Evolutionary conservation across 306 rosid genomes (phyloP).

Genomic region (Betula pendula): DNA sequence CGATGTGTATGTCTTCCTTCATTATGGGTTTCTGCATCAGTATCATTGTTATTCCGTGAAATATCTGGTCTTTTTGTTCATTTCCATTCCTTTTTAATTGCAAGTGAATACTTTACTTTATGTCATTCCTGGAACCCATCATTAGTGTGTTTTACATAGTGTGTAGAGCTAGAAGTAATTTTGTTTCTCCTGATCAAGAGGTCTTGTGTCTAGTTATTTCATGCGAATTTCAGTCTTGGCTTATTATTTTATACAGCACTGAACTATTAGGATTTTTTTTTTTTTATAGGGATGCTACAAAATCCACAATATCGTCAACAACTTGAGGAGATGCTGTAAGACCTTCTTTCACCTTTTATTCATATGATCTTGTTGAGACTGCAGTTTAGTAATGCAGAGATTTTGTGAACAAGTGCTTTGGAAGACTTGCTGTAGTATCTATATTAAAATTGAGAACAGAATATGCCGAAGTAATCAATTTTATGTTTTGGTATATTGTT

Average conservation of each 20-base stretch:
- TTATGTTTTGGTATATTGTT: neutral
- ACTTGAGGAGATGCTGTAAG: constrained; percentile 97
- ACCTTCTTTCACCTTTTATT: constrained; percentile 4
- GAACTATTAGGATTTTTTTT: constrained; percentile 4
- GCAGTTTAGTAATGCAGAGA: neutral
- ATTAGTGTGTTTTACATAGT: neutral
- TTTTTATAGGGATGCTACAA: constrained; percentile 83
- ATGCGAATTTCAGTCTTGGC: neutral
- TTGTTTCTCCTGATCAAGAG: neutral
- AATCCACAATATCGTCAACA: constrained; percentile 94
- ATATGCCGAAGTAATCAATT: neutral
- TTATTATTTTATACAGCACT: neutral
- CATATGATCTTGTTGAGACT: neutral
- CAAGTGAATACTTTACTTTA: neutral
- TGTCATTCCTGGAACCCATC: neutral
- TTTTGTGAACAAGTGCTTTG: neutral
- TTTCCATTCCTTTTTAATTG: neutral
- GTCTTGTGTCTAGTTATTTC: neutral
- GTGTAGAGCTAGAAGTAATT: constrained; percentile 18
- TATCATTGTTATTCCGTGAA: neutral
- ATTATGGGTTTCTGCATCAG: neutral
- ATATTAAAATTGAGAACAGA: neutral
- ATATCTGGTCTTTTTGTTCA: neutral
- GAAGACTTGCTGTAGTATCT: neutral
- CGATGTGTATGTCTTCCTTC: neutral